phyloP scores from a whole-genome alignment of 2,329 filamentous ascomycete genomes.

The Aspergillus sp. region DNA sequence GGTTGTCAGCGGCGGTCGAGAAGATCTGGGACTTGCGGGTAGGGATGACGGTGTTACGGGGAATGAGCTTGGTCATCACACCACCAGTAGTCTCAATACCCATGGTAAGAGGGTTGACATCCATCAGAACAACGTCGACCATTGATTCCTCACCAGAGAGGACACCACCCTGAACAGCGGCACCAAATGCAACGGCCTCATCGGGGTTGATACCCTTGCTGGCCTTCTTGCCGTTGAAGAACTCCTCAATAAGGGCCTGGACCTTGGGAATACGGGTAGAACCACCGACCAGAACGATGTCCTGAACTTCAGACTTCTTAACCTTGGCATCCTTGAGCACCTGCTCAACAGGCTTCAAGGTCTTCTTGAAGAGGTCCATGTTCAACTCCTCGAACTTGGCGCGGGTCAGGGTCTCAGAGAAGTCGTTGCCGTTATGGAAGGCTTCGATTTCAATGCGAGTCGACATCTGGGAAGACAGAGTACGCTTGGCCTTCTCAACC shows the following conservation, averaged over 20 bases:
- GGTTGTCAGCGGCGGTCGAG: conserved; percentile 93
- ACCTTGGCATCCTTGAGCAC: conserved; percentile 97
- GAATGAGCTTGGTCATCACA: conserved; percentile 96
- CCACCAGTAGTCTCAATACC: conserved; percentile 97
- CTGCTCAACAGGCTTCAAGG: conserved; percentile 96
- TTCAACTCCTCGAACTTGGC: conserved; percentile 99
- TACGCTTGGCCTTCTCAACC: conserved; percentile 98
- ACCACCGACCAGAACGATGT: conserved; percentile 96
- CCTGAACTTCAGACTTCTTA: conserved; percentile 89
- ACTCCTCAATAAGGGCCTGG: conserved; percentile 88
- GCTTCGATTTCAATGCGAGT: conserved; percentile 94
- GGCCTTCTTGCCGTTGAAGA: conserved; percentile 90
- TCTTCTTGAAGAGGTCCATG: conserved; percentile 99
- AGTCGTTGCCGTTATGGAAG: conserved; percentile 94
- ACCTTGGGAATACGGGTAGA: conserved; percentile 99
- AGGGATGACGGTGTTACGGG: conserved; percentile 88
- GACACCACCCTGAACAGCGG: conserved; percentile 94
- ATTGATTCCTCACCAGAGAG: conserved; percentile 81
- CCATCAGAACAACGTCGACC: conserved; percentile 81
- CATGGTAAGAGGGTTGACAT: conserved; percentile 91
- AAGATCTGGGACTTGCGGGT: conserved; percentile 98
- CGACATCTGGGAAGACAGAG: conserved; percentile 88
- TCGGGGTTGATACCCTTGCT: conserved; percentile 99
- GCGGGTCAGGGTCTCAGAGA: conserved; percentile 95
- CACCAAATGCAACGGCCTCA: conserved; percentile 96